Evolutionary conservation across 2,329 filamentous ascomycete species (phyloP), one percentile per base, ranked within the genome.

Genomic region (Beauveria brongniartii): DNA sequence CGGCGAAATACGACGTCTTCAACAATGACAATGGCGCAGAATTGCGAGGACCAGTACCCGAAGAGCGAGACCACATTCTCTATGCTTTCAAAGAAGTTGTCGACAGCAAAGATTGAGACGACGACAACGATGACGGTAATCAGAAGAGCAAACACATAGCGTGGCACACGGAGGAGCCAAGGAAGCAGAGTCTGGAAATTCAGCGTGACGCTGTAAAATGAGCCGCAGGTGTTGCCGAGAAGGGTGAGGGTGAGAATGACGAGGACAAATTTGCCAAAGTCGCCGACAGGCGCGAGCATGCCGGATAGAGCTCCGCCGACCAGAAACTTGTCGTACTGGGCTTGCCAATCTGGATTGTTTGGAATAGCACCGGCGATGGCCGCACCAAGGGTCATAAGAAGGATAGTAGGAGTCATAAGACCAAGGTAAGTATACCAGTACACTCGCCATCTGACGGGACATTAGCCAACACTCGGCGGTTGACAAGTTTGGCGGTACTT

Each of bases 141-240:
- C 61, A 85, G 70, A 51, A 87, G 67, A 41, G 82, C 78, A 66
- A 84, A 87, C 56, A 84, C 66, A 63, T 82, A 79, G 5, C 85
- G 81, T 5, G 82, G 84, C 3, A 86, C 75, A 48, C 77, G 75
- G 60, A 80, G 74, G 34, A 86, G 77, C 62, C 77, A 78, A 0
- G 85, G 84, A 5, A 84, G 70, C 22, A 87, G 71, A 65, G 85
- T 83, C 71, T 87, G 84, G 70, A 86, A 83, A 75, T 87, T 86
- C 64, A 87, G 77, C 3, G 83, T 83, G 65, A 87, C 79, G 66
- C 81, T 80, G 74, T 87, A 87, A 71, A 83, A 80, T 18, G 82
- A 84, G 18, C 80, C 81, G 1, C 81, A 75, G 12, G 85, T 75
- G 69, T 87, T 87, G 28, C 83, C 84, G 12, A 87, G 71, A 50